phyloP scores from a whole-genome alignment of 257 asterid species.

The Nicotiana undulata region DNA sequence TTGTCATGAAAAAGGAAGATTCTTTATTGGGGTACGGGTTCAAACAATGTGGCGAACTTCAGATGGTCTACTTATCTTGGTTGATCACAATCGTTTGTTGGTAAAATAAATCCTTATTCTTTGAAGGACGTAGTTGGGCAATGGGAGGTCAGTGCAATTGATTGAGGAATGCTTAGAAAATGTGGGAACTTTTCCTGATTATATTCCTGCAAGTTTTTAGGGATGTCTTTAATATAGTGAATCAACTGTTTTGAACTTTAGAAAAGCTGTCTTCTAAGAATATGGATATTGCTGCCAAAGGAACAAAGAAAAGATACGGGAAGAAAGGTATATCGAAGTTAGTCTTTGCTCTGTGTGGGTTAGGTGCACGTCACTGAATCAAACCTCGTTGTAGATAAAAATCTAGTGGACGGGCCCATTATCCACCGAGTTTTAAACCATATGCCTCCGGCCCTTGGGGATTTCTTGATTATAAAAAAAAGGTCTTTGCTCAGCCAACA shows the following conservation, averaged over 20 bases:
- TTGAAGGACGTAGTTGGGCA: neutral
- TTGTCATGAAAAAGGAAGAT: no score
- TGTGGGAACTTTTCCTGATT: neutral
- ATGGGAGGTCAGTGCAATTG: neutral
- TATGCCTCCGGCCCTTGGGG: neutral
- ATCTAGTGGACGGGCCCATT: neutral
- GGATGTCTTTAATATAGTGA: neutral
- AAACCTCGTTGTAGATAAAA: neutral
- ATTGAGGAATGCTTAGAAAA: neutral
- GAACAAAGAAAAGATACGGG: neutral
- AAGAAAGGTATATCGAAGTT: neutral
- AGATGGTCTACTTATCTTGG: neutral
- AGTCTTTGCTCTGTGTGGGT: neutral
- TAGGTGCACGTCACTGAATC: neutral
- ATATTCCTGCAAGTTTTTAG: neutral
- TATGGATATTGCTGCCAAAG: neutral
- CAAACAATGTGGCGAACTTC: no score
- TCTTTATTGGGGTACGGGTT: neutral
- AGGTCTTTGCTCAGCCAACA: neutral
- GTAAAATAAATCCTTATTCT: neutral
- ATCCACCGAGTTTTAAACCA: neutral
- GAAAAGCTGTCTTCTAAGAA: neutral
- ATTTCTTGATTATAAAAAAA: neutral
- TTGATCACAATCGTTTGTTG: neutral
- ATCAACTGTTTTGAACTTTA: neutral